Evolutionary conservation across 2,329 filamentous ascomycete species (phyloP), one percentile per base, ranked within the genome.

Genomic region (Aspergillus fructus): DNA sequence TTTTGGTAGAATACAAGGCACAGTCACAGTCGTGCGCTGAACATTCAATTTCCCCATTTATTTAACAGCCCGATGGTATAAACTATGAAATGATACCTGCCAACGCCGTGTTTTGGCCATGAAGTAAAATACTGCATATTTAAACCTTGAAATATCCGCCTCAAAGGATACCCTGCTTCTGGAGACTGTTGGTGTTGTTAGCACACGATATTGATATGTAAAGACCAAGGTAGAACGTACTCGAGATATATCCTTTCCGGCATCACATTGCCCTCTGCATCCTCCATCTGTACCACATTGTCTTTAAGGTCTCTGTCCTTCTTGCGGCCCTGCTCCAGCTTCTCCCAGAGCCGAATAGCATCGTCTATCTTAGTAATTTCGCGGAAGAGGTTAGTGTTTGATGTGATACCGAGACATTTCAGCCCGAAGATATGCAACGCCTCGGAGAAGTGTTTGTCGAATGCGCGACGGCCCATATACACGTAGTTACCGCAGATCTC

Each of bases 371-470:
- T 85, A 0, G 89, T 96, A 60, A 99, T 99, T 69, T 99, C 96
- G 50, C 94, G 82, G 81, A 97, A 99, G 15, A 99, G 80, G 27
- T 88, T 88, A 2, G 92, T 92, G 70, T 96, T 94, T 11, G 76
- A 74, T 7, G 89, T 96, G 71, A 99, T 94, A 19, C 96, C 96
- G 50, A 99, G 78, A 70, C 93, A 96, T 74, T 96, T 94, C 64
- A 99, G 78, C 1, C 94, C 94, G 71, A 96, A 94, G 49, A 97
- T 89, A 71, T 99, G 94, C 53, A 92, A 82, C 8, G 90, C 87
- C 74, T 99, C 94, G 65, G 93, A 96, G 78, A 99, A 99, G 74
- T 99, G 94, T 80, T 99, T 99, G 72, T 99, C 94, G 67, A 97
- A 99, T 1, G 93, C 93, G 49, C 94, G 86, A 23, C 94, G 85